Evolutionary conservation across 768 basidiomycete species (phyloP).

Genomic region (Suillus fuscotomentosus): DNA sequence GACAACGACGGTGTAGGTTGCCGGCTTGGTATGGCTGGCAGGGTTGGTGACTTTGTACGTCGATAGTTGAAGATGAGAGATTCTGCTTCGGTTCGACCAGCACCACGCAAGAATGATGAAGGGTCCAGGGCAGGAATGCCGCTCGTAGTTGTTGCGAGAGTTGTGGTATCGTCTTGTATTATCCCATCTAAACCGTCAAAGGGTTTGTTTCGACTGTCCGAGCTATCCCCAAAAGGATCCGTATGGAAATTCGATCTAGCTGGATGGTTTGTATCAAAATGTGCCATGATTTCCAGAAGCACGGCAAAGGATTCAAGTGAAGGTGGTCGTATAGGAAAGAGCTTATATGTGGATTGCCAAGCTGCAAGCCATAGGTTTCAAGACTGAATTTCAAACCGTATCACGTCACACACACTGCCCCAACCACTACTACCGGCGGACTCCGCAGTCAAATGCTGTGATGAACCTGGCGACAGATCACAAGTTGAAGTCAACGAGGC

Average conservation of each 20-base stretch:
- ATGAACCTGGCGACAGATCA: not conserved
- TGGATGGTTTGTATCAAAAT: slow-evolving; percentile 10
- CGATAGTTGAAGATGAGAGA: slow-evolving; percentile 26
- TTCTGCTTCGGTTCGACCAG: slow-evolving; percentile 21
- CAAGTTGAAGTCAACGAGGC: not conserved
- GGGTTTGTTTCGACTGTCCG: slow-evolving; percentile 19
- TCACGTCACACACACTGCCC: not conserved
- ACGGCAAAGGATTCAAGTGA: slow-evolving; percentile 11
- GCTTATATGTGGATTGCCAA: not conserved
- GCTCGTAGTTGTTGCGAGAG: slow-evolving; percentile 21
- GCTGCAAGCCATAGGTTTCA: not conserved
- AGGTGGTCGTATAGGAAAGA: slow-evolving; percentile 6
- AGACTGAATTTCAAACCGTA: not conserved
- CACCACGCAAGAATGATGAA: slow-evolving; percentile 1
- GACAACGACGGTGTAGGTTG: slow-evolving; percentile 17
- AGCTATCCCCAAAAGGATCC: slow-evolving; percentile 26
- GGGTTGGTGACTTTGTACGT: slow-evolving; percentile 15
- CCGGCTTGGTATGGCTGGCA: slow-evolving; percentile 11
- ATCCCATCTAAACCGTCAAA: slow-evolving; percentile 13
- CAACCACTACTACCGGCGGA: not conserved
- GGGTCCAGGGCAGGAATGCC: slow-evolving; percentile 16
- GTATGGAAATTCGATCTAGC: slow-evolving; percentile 8
- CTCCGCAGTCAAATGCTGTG: not conserved
- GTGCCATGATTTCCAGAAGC: slow-evolving; percentile 27
- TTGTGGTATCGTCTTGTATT: slow-evolving; percentile 17